phyloP scores from a whole-genome alignment of 2,329 filamentous ascomycete genomes.

The Diaporthe sp. region DNA sequence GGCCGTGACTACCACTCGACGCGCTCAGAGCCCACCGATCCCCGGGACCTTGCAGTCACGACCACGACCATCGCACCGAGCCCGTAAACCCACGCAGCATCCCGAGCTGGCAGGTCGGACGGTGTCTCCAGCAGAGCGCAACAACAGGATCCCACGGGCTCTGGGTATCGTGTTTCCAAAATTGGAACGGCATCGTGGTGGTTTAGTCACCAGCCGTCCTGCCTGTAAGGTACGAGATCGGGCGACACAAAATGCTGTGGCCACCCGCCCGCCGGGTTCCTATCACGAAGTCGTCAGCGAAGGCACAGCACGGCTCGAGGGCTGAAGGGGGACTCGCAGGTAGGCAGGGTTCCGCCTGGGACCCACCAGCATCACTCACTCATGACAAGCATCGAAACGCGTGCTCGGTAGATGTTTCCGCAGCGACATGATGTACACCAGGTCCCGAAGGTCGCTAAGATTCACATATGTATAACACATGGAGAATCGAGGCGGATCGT shows the following conservation, averaged over 20 bases:
- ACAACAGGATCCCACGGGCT: neutral
- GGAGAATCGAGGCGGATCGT: slow-evolving; percentile 16
- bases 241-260: slow-evolving; percentile 23
- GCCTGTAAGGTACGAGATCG: slow-evolving; percentile 26
- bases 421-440: slow-evolving; percentile 9
- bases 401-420: slow-evolving; percentile 17
- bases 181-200: neutral
- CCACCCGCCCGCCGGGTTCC: neutral
- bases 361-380: neutral
- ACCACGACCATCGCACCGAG: slow-evolving; percentile 19
- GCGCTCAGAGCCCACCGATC: slow-evolving; percentile 29
- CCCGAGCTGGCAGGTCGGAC: slow-evolving; percentile 12
- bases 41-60: slow-evolving; percentile 38
- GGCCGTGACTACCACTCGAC: slow-evolving; percentile 27
- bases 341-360: neutral
- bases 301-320: neutral
- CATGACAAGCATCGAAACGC: slow-evolving; percentile 9
- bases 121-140: too few species aligned
- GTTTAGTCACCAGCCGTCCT: neutral
- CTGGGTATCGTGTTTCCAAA: slow-evolving; percentile 17
- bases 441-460: slow-evolving; percentile 8
- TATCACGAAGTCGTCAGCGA: slow-evolving; percentile 20
- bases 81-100: neutral
- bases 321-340: neutral
- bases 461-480: slow-evolving; percentile 22